Base-by-base conservation (phyloP, 768 basidiomycete species). In the Leccinum ochraceum region DNA sequence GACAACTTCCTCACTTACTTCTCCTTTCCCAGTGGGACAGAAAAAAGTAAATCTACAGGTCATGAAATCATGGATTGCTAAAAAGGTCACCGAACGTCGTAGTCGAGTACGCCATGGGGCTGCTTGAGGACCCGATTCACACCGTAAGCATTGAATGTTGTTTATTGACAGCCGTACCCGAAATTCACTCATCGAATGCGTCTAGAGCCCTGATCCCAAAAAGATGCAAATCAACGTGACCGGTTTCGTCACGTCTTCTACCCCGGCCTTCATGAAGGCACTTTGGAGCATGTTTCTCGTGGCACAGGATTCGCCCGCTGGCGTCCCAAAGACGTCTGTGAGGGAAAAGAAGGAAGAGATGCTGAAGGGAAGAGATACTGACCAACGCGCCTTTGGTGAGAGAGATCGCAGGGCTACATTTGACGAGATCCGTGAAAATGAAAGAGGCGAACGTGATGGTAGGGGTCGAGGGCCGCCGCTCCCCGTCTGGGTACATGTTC, bases 201-300 rank as follows among this genome's bases (percentile, higher is more conserved):
- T 34, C n/a, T 69, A 95, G 94, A 86, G 83, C 5, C 92, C 94
- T 11, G 96, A 98, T 74, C 93, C 94, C 5, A 88, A 86, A 74
- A 95, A 92, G 77, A 95, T 98, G 88, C 95, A 98, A 76, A 94
- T 98, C 62, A 88, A 89, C 69, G 76, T 99, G 26, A 92, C 90
- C 3, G 96, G 96, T 8, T 99, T 99, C 74, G 82, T 99, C 60
- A 91, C 92, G 4, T 86, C 88, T 64, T 86, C 92, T 60, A 97
- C 97, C 0, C 80, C 91, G 0, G 73, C 80, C 1, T 99, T 99
- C 76, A 97, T 97, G 95, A 73, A 78, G 5, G 81, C 87, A 1
- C 82, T 99, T 0, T 99, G 97, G 97, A 86, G 81, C 28, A 80
- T 98, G 6, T 80, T 99, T 17, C 79, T 98, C 5, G 95, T 95